These are phyloP conservation scores for Fusarium miscanthi DNA, from an alignment of 2,329 filamentous ascomycete species.

Conservation along the genomic window DNA sequence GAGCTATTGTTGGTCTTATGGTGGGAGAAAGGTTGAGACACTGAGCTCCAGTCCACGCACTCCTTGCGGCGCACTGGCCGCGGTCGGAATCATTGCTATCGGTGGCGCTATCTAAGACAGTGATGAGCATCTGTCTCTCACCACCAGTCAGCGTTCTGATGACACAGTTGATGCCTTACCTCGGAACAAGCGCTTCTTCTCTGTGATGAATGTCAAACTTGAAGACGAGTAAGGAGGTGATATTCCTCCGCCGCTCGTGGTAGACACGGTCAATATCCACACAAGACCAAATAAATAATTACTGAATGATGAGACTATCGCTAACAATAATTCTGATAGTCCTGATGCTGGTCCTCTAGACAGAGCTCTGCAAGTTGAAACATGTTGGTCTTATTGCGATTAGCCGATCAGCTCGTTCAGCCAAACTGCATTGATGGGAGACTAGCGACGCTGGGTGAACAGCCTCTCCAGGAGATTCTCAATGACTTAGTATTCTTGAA, in stretches of 20 bases:
- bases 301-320: fast-evolving
- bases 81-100: neutral
- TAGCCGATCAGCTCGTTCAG: neutral
- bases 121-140: neutral
- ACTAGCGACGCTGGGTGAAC: neutral
- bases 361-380: neutral
- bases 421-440: neutral
- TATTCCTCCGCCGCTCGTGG: neutral
- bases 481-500: neutral
- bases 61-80: neutral
- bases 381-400: neutral
- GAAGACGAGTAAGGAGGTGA: neutral
- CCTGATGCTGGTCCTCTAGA: neutral
- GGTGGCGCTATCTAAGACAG: neutral
- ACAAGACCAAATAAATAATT: neutral
- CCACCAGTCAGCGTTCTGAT: neutral
- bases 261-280: neutral
- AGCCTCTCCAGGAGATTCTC: neutral
- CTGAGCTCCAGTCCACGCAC: neutral
- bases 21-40: neutral
- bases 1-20: neutral
- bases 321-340: neutral
- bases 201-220: neutral
- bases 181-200: neutral
- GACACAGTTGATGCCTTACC: neutral